Evolutionary conservation across 2,329 filamentous ascomycete species (phyloP).

Genomic region (Pseudogymnoascus sp.): DNA sequence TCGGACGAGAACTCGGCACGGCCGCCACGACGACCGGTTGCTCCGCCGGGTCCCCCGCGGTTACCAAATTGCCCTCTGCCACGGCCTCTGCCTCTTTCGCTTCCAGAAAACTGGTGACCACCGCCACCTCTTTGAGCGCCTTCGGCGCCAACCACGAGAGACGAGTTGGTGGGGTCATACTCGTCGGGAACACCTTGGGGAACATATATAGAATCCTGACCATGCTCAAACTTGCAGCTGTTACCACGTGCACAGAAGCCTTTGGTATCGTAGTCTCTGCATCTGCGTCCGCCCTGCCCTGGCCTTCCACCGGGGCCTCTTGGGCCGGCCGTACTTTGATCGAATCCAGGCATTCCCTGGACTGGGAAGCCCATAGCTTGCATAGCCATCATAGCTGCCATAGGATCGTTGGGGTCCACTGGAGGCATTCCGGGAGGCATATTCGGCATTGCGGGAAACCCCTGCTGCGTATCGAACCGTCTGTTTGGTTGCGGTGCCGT

Average conservation of each 20-base stretch:
- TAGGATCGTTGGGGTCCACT: slow-evolving; percentile 53
- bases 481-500: slow-evolving; percentile 13
- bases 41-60: slow-evolving; percentile 17
- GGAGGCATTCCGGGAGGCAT: slow-evolving; percentile 34
- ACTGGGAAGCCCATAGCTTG: slow-evolving; percentile 48
- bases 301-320: slow-evolving; percentile 15
- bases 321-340: slow-evolving; percentile 22
- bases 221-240: slow-evolving; percentile 64
- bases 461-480: slow-evolving; percentile 12
- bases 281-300: slow-evolving; percentile 34
- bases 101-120: slow-evolving; percentile 14
- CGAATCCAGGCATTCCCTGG: slow-evolving; percentile 35
- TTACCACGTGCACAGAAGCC: slow-evolving; percentile 64
- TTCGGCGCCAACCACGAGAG: slow-evolving; percentile 30
- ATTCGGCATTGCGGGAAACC: slow-evolving; percentile 20
- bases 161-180: slow-evolving; percentile 53
- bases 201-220: slow-evolving; percentile 42
- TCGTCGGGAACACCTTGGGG: slow-evolving; percentile 35
- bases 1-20: slow-evolving; percentile 55
- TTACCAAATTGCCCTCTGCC: slow-evolving; percentile 28
- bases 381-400: slow-evolving; percentile 56
- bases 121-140: slow-evolving; percentile 17
- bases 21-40: slow-evolving; percentile 22
- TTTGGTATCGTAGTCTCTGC: slow-evolving; percentile 64
- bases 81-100: slow-evolving; percentile 29